Conservation (phyloP, 139 green algal genomes). For the Coelastrella sp. region DNA sequence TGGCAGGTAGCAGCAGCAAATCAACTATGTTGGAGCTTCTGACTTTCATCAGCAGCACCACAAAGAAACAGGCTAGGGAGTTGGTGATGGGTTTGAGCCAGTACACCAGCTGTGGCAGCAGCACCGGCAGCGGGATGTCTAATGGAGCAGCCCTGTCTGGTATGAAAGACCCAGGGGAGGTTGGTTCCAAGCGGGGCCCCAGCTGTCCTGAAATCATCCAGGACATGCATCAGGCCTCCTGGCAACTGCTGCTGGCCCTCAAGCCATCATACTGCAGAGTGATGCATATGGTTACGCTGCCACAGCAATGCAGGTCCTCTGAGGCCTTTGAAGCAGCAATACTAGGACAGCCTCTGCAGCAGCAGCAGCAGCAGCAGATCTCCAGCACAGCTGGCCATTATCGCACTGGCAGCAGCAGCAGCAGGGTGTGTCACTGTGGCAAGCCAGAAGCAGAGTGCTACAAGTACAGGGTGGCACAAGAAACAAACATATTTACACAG, state of each 20-base stretch:
- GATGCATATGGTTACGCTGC: not conserved
- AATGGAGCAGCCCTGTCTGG: no score
- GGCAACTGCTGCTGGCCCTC: not conserved
- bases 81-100: no score
- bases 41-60: no score
- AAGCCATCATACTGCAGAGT: not conserved
- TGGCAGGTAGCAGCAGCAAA: not conserved
- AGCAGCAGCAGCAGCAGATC: slow-evolving; percentile 7
- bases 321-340: not conserved
- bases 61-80: no score
- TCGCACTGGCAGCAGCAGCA: not conserved
- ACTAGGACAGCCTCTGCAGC: not conserved
- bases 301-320: not conserved
- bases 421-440: not conserved
- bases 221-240: not conserved
- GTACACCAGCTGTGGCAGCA: no score
- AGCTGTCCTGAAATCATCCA: not conserved
- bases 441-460: not conserved
- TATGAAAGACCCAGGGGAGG: no score
- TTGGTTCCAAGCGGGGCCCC: no score
- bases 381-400: not conserved
- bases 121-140: no score
- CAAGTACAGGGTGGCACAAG: no score
- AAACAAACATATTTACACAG: no score
- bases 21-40: no score